phyloP scores from a whole-genome alignment of 495 filamentous ascomycete genomes.

The Opeltia flavorubescens region DNA sequence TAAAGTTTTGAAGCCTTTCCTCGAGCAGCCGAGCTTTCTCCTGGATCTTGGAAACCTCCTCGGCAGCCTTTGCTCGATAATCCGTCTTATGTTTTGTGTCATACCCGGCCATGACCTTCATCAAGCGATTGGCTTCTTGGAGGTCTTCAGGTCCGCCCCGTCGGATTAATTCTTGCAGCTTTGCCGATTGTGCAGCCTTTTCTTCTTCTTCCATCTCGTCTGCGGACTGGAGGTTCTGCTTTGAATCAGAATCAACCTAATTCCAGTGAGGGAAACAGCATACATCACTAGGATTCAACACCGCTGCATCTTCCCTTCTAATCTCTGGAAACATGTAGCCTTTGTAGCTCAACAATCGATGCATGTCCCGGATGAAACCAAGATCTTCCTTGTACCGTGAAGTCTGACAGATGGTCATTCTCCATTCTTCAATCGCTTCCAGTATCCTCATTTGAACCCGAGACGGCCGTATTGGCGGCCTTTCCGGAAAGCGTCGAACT shows the following conservation, averaged over 20 bases:
- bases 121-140: constrained; percentile 88
- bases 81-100: constrained; percentile 92
- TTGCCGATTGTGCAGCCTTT: constrained; percentile 83
- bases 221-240: constrained; percentile 80
- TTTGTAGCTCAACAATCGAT: constrained; percentile 87
- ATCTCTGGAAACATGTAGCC: constrained; percentile 92
- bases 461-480: constrained; percentile 72
- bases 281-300: constrained; percentile 95
- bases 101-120: constrained; percentile 98
- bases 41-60: constrained; percentile 86
- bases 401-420: constrained; percentile 94
- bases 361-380: constrained; percentile 96
- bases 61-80: constrained; percentile 92
- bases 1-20: constrained; percentile 76
- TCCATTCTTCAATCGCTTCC: constrained; percentile 97
- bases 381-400: constrained; percentile 94
- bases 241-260: constrained; percentile 18
- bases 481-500: constrained; percentile 87
- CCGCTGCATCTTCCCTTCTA: constrained; percentile 83
- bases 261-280: constrained; percentile 18
- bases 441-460: constrained; percentile 84
- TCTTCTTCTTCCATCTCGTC: constrained; percentile 99
- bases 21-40: constrained; percentile 83
- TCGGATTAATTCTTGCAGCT: constrained; percentile 91
- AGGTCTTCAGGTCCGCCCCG: constrained; percentile 82